Base-by-base conservation (phyloP, 306 rosid species). In the Ziziphus jujuba region DNA sequence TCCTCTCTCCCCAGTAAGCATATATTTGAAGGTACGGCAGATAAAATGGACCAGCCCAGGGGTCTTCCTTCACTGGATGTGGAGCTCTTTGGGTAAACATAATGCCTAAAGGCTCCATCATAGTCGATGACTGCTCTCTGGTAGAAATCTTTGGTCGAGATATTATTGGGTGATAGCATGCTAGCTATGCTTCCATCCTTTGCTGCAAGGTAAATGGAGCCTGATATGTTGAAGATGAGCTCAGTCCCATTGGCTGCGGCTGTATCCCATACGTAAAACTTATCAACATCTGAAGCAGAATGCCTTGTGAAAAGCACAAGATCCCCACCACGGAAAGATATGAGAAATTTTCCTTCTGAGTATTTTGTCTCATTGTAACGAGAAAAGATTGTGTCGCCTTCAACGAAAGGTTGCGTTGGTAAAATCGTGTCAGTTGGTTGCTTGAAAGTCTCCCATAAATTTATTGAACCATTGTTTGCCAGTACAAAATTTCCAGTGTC, bases 401-500 rank as follows among this genome's bases (percentile, higher is more conserved):
- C 3, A 14, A 10, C 34, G 2, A 90, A 6, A 9, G 52, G 45
- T 44, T 87, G 87, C 21, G 63, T 25, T 0, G 93, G 96, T 56
- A 87, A 74, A 60, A 90, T 71, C 0, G 96, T 90, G 60, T 87
- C 87, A 0, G 91, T 81, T 22, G 93, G 93, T 19, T 56, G 3
- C 3, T 75, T 22, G 61, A 90, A 89, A 59, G 87, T 87, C 67
- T 70, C 35, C 96, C 95, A 90, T 22, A 80, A 24, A 64, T 9
- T 0, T 2, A 5, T n/a, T 0, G 82, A 73, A 44, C 47, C 40
- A n/a, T n/a, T 0, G 2, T n/a, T 36, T 5, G 61, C 73, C 59
- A 87, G 34, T 40, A 87, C 84, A 33, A 90, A 85, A 66, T 90
- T 85, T 0, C 95, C 91, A 1, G 16, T 66, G 65, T 90, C 89